Evolutionary conservation across 768 basidiomycete species (phyloP), one percentile per base, ranked within the genome.

Genomic region (Macrolepiota fuliginosa): DNA sequence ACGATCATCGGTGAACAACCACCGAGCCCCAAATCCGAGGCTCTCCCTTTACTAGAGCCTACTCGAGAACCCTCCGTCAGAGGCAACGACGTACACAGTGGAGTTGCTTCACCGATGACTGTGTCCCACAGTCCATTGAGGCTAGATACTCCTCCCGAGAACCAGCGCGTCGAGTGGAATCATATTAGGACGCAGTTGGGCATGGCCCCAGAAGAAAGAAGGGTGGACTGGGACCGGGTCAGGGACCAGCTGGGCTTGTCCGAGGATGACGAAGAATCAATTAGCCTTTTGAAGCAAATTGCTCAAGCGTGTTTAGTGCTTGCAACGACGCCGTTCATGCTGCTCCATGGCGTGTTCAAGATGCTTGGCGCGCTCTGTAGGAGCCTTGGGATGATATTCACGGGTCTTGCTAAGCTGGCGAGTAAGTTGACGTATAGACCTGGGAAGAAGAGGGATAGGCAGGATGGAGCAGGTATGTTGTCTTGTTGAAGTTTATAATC

Each of bases 171-270:
- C 58, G 37, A 59, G 50, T 52, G 58, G 58, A 50, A 42, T 29
- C 45, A 53, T 22, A 59, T 59, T 35, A 59, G 50, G 46, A n/a
- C 36, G 19, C 58, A 32, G 39, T 24, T 59, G 50, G 58, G 58
- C 11, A 52, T 59, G 45, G 17, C n/a, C 24, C 27, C 22, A 13
- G 58, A 59, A 25, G 58, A 53, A 15, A 35, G 58, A 12, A 45
- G 58, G 37, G 19, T 53, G 3, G 50, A 53, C 17, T 42, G 49
- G 51, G 39, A 59, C 7, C 49, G 10, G 15, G 15, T 42, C 17
- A 51, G 49, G 39, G 27, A 29, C 37, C 25, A 59, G 58, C 22
- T 27, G 24, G 50, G 49, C 19, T 32, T 59, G 27, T 12, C 47
- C 24, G 57, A 58, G 10, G 47, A 58, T 12, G 49, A 58, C 11